phyloP scores from a whole-genome alignment of 2,329 filamentous ascomycete species.

The Zymoseptoria pseudotritici region DNA sequence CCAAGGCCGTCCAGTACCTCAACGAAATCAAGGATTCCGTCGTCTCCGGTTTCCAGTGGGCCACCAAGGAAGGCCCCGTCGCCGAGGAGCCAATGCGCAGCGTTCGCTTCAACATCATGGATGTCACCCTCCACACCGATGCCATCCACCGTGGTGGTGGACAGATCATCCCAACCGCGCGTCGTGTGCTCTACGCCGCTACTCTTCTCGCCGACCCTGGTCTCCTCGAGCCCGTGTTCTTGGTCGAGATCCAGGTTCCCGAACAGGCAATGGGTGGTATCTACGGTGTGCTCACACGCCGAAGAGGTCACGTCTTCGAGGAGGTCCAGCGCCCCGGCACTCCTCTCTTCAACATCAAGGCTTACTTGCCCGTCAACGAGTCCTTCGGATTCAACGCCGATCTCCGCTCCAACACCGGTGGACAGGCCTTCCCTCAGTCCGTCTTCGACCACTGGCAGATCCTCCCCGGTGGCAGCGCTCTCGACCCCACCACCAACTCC shows the following conservation, averaged over 20 bases:
- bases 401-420: conserved; percentile 84
- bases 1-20: conserved; percentile 99
- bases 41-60: conserved; percentile 99
- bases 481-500: conserved; percentile 74
- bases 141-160: conserved; percentile 99
- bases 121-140: conserved; percentile 99
- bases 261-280: conserved; percentile 99
- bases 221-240: conserved; percentile 94
- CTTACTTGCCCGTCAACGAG: conserved; percentile 92
- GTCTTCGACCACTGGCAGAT: conserved; percentile 99
- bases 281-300: conserved; percentile 95
- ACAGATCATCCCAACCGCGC: conserved; percentile 95
- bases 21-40: conserved; percentile 99
- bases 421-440: conserved; percentile 97
- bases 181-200: conserved; percentile 94
- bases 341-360: conserved; percentile 98
- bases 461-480: conserved; percentile 84
- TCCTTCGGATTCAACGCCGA: conserved; percentile 99
- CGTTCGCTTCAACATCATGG: conserved; percentile 96
- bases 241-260: conserved; percentile 98
- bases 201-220: conserved; percentile 83
- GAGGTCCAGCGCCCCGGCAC: conserved; percentile 98
- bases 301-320: conserved; percentile 97
- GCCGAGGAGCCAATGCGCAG: conserved; percentile 98
- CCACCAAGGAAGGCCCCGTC: conserved; percentile 91